phyloP scores from a whole-genome alignment of 139 green algal genomes.

The Diplosphaera chodatii region DNA sequence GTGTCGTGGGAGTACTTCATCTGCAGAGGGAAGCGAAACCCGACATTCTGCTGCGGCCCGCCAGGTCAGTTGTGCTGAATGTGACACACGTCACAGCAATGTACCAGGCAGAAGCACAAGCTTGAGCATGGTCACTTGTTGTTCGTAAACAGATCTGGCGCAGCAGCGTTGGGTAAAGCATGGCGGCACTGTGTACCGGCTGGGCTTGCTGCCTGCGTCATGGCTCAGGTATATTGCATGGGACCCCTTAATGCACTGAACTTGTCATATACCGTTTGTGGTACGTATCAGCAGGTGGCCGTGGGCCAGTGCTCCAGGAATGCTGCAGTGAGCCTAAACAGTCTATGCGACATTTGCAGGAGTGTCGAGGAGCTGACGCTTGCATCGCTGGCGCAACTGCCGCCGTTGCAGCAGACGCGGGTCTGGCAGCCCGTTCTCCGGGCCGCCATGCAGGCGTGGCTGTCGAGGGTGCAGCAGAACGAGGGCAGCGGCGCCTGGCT shows the following conservation, averaged over 20 bases:
- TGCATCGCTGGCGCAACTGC: background rate
- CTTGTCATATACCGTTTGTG: background rate
- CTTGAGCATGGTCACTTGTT: no score
- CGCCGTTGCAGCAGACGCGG: background rate
- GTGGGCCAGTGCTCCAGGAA: no score
- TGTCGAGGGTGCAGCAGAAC: background rate
- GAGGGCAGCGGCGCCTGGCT: background rate
- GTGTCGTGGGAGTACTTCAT: background rate
- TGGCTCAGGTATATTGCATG: conserved; percentile 4
- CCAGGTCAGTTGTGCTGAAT: no score
- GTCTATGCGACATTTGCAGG: conserved; percentile 2
- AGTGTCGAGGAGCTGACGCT: conserved; percentile 10
- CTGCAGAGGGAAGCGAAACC: conserved; percentile 8
- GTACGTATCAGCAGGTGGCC: no score
- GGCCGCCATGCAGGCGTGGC: background rate
- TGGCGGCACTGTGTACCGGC: conserved; percentile 5
- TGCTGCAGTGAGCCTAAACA: no score
- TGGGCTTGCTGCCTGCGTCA: conserved; percentile 5
- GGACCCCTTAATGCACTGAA: background rate
- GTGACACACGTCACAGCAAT: no score
- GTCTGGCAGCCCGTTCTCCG: background rate
- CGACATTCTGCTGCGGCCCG: conserved; percentile 16
- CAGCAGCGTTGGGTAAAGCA: conserved; percentile 18
- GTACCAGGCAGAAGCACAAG: no score
- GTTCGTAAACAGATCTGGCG: conserved; percentile 14